Base-by-base conservation (phyloP, 108 stramenopile species). In the Nitzschia sp. region DNA sequence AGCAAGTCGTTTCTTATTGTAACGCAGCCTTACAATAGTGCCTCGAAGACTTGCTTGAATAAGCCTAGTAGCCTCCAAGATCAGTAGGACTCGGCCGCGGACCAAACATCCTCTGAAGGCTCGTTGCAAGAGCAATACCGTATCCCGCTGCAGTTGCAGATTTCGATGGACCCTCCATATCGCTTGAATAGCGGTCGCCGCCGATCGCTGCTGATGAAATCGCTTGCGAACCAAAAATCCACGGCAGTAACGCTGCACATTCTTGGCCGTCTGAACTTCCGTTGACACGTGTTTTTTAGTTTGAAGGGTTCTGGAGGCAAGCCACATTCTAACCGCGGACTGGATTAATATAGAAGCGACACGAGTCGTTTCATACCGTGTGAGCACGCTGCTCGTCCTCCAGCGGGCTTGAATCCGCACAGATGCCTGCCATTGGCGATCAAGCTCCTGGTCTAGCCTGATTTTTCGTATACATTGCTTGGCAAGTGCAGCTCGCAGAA, bases 131-230 rank as follows among this genome's bases (percentile, higher is more conserved):
- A n/a, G n/a, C n/a, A n/a, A n/a, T n/a, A n/a, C n/a, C n/a, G n/a
- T n/a, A n/a, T n/a, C n/a, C n/a, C n/a, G n/a, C n/a, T n/a, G n/a
- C n/a, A n/a, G n/a, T n/a, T n/a, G n/a, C n/a, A n/a, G n/a, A n/a
- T n/a, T n/a, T n/a, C n/a, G n/a, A n/a, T n/a, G n/a, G n/a, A n/a
- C 21, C 18, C 56, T 28, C 56, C 56, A 57, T 15, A 21, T 57
- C 47, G 53, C 33, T 54, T 67, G 66, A 35, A 67, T 55, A 21
- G 23, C 0, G 15, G 54, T 33, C 18, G 31, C 28, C 19, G 66
- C 25, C 38, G 38, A 13, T 42, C 38, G 38, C 13, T 42, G 6
- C 13, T 42, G 38, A 54, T 26, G 1, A 2, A 21, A 47, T n/a
- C 2, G 46, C 46, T 47, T 21, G n/a, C 54, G 54, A 54, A 15